A percentile compares a stretch with the other conserved stretches of the same genome.
Evolutionary conservation across 2,329 filamentous ascomycete species (phyloP).

Genomic region (Fusarium sp.): DNA sequence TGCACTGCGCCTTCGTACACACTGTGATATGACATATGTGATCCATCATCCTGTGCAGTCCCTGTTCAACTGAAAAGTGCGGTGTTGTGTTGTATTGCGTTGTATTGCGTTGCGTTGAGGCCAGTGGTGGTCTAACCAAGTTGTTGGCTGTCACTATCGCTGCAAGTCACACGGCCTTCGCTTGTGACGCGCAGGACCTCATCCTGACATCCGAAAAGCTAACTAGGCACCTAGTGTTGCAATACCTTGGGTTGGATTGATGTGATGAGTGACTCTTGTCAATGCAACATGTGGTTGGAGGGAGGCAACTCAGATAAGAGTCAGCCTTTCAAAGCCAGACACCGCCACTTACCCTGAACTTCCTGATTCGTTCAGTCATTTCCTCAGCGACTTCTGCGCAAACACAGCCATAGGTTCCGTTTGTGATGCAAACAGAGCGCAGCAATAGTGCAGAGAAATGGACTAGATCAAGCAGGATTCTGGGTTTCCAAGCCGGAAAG

Average conservation of each 20-base stretch:
- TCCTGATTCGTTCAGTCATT: slow-evolving; percentile 7
- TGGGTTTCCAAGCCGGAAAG: not conserved
- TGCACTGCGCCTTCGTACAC: not conserved
- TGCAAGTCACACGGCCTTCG: slow-evolving; percentile 32
- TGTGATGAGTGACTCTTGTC: slow-evolving; percentile 1
- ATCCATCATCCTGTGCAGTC: not conserved
- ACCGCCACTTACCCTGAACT: slow-evolving; percentile 2
- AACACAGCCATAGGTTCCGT: not conserved
- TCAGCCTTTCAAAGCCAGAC: not conserved
- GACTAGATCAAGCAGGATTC: not conserved
- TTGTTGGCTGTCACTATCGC: not conserved
- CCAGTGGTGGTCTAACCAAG: not conserved
- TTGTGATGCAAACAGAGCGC: not conserved
- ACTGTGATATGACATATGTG: not conserved
- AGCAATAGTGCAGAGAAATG: not conserved
- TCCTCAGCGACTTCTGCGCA: slow-evolving; percentile 8
- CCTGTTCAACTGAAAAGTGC: slow-evolving; percentile 3
- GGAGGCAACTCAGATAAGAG: not conserved
- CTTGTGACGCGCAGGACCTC: slow-evolving; percentile 31
- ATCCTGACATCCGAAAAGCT: not conserved
- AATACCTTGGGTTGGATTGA: not conserved
- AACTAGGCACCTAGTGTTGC: not conserved
- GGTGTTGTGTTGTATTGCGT: not conserved
- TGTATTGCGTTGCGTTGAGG: not conserved
- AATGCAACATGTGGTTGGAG: not conserved